These are phyloP conservation scores for Penicillium fimorum DNA, from an alignment of 495 filamentous ascomycete genomes.

Conservation along the genomic window DNA sequence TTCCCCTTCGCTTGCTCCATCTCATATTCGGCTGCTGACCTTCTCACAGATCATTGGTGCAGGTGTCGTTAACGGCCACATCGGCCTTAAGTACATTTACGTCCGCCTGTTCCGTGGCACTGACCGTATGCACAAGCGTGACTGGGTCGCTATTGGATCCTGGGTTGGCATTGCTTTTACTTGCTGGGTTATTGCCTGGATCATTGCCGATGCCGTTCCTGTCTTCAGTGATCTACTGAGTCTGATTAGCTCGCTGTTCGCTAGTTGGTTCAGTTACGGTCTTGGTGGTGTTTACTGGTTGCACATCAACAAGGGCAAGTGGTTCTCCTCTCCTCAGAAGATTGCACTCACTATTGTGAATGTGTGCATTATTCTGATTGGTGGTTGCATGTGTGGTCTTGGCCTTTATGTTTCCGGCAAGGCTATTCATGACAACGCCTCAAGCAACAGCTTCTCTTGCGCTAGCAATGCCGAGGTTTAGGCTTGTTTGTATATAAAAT, in stretches of 20 bases:
- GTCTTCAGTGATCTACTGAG: slow-evolving; percentile 66
- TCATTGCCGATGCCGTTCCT: slow-evolving; percentile 71
- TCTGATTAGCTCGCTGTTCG: slow-evolving; percentile 40
- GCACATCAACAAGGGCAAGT: slow-evolving; percentile 39
- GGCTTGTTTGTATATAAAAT: neutral
- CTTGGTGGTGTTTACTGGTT: slow-evolving; percentile 47
- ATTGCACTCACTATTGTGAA: slow-evolving; percentile 39
- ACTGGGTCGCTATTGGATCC: slow-evolving; percentile 38
- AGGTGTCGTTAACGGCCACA: slow-evolving; percentile 59
- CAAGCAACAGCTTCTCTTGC: slow-evolving; percentile 36
- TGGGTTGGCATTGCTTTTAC: slow-evolving; percentile 58
- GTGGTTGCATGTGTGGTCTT: slow-evolving; percentile 37
- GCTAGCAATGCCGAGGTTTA: slow-evolving; percentile 28
- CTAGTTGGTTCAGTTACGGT: slow-evolving; percentile 43
- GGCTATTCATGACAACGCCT: slow-evolving; percentile 33
- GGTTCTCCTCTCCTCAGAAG: slow-evolving; percentile 35
- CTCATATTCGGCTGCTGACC: neutral
- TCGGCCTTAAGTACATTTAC: slow-evolving; percentile 62
- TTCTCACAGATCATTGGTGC: slow-evolving; percentile 35
- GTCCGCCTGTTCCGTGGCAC: slow-evolving; percentile 57
- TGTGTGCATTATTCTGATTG: slow-evolving; percentile 31
- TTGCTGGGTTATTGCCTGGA: slow-evolving; percentile 65
- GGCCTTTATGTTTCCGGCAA: slow-evolving; percentile 41
- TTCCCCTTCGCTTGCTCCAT: neutral
- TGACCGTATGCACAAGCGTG: slow-evolving; percentile 57